Conservation (phyloP, 768 basidiomycete genomes). For the Amylocystis lapponica region DNA sequence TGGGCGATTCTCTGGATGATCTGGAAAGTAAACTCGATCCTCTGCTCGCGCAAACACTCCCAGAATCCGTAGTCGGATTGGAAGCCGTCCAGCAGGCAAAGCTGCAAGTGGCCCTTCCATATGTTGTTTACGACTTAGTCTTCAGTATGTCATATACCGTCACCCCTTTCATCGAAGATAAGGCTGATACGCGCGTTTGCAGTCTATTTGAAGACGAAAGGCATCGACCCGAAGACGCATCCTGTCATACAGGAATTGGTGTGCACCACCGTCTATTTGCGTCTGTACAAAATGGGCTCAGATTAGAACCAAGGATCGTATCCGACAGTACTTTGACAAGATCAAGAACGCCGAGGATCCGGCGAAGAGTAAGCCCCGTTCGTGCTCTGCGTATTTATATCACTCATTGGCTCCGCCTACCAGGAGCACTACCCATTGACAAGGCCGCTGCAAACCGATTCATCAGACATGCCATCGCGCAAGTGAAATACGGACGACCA, state of each 20-base stretch:
- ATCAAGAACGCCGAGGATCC: constrained; percentile 71
- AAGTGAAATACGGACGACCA: constrained; percentile 34
- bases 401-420: not conserved
- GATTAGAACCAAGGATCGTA: constrained; percentile 49
- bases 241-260: constrained; percentile 72
- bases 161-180: not conserved
- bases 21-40: constrained; percentile 65
- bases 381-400: not conserved
- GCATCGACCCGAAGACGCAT: constrained; percentile 76
- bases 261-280: constrained; percentile 12
- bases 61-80: constrained; percentile 57
- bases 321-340: constrained; percentile 79
- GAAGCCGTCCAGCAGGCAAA: constrained; percentile 79
- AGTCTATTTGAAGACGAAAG: constrained; percentile 81
- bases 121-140: constrained; percentile 79
- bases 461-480: constrained; percentile 77
- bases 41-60: constrained; percentile 59
- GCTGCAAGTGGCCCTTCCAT: constrained; percentile 73
- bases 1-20: constrained; percentile 56
- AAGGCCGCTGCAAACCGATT: constrained; percentile 76
- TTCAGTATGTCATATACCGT: constrained; percentile 51
- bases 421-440: constrained; percentile 53
- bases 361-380: constrained; percentile 40
- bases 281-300: not conserved
- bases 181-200: not conserved